These are phyloP conservation scores for Nicotiana otophora DNA, from an alignment of 257 asterid species.

Conservation along the genomic window DNA sequence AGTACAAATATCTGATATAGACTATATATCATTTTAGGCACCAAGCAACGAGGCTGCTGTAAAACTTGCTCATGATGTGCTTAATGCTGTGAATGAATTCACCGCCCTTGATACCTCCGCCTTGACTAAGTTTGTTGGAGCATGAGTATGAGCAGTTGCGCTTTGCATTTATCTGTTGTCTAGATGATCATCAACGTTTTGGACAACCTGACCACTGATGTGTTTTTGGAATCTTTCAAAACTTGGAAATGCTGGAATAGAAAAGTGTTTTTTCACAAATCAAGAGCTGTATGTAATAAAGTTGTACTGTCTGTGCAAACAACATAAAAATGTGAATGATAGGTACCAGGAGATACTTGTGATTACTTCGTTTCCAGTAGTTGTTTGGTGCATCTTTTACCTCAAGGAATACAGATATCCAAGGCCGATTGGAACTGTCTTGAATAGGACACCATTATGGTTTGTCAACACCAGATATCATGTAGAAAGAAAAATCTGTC, in stretches of 20 bases:
- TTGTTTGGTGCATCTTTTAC: slow-evolving; percentile 4
- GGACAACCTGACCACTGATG: neutral
- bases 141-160: slow-evolving; percentile 7
- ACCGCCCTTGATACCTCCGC: slow-evolving; percentile 76
- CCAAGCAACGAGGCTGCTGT: slow-evolving; percentile 66
- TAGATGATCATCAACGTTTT: neutral
- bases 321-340: neutral
- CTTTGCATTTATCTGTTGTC: neutral
- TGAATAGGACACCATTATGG: neutral
- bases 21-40: slow-evolving; percentile 41
- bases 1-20: slow-evolving; percentile 5
- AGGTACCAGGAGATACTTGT: neutral
- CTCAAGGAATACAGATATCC: neutral
- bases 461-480: neutral
- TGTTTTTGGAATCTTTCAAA: neutral
- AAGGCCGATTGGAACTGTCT: neutral
- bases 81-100: slow-evolving; percentile 52
- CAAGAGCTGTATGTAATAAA: slow-evolving; percentile 3
- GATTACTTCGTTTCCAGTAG: neutral
- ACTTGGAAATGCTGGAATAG: neutral
- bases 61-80: slow-evolving; percentile 67
- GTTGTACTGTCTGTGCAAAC: slow-evolving; percentile 9
- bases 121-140: slow-evolving; percentile 56
- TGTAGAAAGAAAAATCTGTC: neutral
- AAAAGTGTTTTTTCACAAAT: neutral